Evolutionary conservation across 2,329 filamentous ascomycete species (phyloP).

Genomic region (Cytospora paraplurivora): DNA sequence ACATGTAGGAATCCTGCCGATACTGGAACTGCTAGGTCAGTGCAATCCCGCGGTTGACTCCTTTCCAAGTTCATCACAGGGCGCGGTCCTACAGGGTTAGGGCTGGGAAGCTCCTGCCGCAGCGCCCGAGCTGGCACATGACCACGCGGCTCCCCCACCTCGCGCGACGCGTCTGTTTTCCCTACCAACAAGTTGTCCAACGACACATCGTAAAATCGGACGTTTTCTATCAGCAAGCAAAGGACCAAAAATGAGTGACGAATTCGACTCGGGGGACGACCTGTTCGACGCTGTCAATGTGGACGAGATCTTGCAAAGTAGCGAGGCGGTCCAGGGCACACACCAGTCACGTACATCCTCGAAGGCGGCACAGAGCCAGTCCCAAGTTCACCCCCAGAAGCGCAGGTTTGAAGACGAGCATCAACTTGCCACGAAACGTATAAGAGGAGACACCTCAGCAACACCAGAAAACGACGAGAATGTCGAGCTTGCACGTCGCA

Average conservation of each 20-base stretch:
- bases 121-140: no score
- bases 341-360: neutral
- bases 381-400: neutral
- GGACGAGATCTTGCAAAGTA: constrained; percentile 19
- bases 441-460: constrained; percentile 3
- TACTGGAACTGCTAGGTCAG: no score
- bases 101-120: no score
- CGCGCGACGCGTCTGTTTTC: constrained; percentile 1
- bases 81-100: no score
- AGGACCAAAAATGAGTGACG: constrained; percentile 21
- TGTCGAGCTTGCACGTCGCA: constrained; percentile 30
- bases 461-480: constrained; percentile 1
- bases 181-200: neutral
- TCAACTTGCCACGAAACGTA: constrained; percentile 7
- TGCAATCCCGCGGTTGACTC: no score
- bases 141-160: neutral
- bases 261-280: constrained; percentile 41
- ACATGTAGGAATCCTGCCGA: no score
- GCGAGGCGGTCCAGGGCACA: constrained; percentile 16
- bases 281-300: constrained; percentile 36
- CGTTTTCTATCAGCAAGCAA: neutral
- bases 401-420: neutral
- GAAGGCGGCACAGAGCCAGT: neutral
- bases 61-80: no score
- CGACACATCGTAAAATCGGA: neutral